These are phyloP conservation scores for Candida qinlingensis DNA, from an alignment of 805 yeast genomes.

Conservation along the genomic window DNA sequence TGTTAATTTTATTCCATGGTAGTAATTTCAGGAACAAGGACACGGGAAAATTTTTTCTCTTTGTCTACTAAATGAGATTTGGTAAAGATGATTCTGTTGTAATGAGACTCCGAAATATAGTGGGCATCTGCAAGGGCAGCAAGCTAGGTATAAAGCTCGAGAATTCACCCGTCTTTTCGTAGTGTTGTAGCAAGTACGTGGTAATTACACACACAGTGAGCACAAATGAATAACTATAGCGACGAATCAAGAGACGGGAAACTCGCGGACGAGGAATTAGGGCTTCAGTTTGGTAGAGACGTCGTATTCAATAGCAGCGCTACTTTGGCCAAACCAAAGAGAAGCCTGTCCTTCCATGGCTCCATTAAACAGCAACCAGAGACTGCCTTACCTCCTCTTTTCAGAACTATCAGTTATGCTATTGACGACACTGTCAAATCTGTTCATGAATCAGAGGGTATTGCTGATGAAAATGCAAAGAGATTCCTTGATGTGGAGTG, in stretches of 20 bases:
- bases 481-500: conserved; percentile 27
- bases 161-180: too few relatives aligned
- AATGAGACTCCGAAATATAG: too few relatives aligned
- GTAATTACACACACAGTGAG: too few relatives aligned
- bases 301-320: not conserved
- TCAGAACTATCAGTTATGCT: conserved; percentile 33
- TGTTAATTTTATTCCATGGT: not conserved
- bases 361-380: conserved; percentile 18
- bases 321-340: not conserved
- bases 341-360: conserved; percentile 3
- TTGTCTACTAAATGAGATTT: too few relatives aligned
- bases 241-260: not conserved
- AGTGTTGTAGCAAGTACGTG: too few relatives aligned
- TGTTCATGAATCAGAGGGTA: conserved; percentile 7
- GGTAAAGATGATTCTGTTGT: too few relatives aligned
- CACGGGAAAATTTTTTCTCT: not conserved
- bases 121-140: too few relatives aligned
- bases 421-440: conserved; percentile 23
- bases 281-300: not conserved
- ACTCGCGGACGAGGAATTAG: not conserved
- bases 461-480: conserved; percentile 15
- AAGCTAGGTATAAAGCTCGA: too few relatives aligned
- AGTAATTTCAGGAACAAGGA: not conserved
- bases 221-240: not conserved
- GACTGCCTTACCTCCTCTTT: conserved; percentile 31